These are phyloP conservation scores for Leccinum boreale DNA, from an alignment of 768 basidiomycete genomes.

Conservation along the genomic window DNA sequence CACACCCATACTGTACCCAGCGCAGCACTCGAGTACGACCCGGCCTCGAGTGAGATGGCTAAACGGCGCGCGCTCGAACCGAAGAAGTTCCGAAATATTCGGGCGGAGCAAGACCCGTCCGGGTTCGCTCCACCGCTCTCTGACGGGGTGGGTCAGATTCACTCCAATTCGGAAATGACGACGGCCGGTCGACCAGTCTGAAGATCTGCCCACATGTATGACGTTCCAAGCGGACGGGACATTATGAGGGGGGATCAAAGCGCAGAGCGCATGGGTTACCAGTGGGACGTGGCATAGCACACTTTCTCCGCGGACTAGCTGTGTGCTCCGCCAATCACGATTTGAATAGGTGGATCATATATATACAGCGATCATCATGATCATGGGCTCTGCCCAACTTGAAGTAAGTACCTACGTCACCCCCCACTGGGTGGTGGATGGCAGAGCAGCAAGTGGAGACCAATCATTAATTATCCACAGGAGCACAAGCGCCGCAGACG, in stretches of 20 bases:
- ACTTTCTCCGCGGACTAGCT: background rate
- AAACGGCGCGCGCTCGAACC: background rate
- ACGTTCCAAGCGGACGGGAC: background rate
- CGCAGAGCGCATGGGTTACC: background rate
- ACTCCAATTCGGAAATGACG: constrained; percentile 1
- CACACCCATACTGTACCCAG: background rate
- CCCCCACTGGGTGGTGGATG: background rate
- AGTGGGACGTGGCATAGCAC: background rate
- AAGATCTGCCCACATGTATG: background rate
- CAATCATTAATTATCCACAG: background rate
- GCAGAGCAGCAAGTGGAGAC: background rate
- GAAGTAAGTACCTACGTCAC: background rate
- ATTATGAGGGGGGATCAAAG: background rate
- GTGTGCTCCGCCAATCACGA: background rate
- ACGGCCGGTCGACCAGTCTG: background rate
- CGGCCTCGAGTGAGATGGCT: background rate
- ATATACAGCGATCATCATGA: background rate
- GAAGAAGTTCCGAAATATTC: background rate
- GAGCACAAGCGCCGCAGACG: background rate
- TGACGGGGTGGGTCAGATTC: background rate
- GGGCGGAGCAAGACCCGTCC: background rate
- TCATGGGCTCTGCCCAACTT: background rate
- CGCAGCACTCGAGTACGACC: background rate
- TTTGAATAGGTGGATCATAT: background rate
- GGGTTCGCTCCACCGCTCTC: background rate